A percentile compares a stretch with the other conserved stretches of the same genome.
Conservation (phyloP, 2,329 filamentous ascomycete species). For the Exophiala viscosa region DNA sequence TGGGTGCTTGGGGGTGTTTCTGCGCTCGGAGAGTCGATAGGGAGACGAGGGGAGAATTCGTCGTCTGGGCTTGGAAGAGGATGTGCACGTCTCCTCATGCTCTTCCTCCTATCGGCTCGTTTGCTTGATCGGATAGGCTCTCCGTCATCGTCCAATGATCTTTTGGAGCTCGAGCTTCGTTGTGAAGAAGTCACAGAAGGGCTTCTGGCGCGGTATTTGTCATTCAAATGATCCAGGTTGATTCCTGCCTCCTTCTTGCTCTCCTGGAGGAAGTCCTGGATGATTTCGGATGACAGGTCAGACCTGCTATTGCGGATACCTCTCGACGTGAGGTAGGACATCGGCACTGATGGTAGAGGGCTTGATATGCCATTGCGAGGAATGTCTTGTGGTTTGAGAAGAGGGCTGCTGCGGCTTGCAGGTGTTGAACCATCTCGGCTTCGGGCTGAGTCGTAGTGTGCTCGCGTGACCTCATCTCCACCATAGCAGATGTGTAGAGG, state of each 20-base stretch:
- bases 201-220: slow-evolving; percentile 26
- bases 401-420: slow-evolving; percentile 18
- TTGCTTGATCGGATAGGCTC: slow-evolving; percentile 26
- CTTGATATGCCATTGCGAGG: background rate
- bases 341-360: slow-evolving; percentile 10
- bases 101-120: slow-evolving; percentile 25
- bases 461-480: slow-evolving; percentile 28
- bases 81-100: slow-evolving; percentile 22
- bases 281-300: slow-evolving; percentile 25
- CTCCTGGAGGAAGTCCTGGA: slow-evolving; percentile 26
- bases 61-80: slow-evolving; percentile 15
- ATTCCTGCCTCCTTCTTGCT: slow-evolving; percentile 23
- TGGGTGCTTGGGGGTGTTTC: slow-evolving; percentile 27
- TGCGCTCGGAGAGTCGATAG: slow-evolving; percentile 12
- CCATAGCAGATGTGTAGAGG: slow-evolving; percentile 29
- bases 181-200: slow-evolving; percentile 30
- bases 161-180: slow-evolving; percentile 29
- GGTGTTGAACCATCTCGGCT: slow-evolving; percentile 26
- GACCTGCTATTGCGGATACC: slow-evolving; percentile 23
- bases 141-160: slow-evolving; percentile 29
- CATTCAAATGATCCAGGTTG: slow-evolving; percentile 21
- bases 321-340: slow-evolving; percentile 17
- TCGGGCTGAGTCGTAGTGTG: slow-evolving; percentile 30
- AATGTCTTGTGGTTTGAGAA: slow-evolving; percentile 17
- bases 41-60: slow-evolving; percentile 11